phyloP scores from a whole-genome alignment of 1,284 basidiomycete species.

The Melampsora occidentalis region DNA sequence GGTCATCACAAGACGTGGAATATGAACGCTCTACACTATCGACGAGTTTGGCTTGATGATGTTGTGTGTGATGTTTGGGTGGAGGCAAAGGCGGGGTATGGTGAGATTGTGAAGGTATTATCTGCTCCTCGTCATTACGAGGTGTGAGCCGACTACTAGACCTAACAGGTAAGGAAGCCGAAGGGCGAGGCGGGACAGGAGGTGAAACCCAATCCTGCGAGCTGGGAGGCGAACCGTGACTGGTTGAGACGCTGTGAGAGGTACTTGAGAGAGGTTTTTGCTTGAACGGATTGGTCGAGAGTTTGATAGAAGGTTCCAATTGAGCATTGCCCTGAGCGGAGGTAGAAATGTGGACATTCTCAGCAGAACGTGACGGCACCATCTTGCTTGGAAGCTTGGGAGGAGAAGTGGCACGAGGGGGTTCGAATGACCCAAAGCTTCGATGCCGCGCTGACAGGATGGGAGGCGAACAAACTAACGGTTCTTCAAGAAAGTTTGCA shows the following conservation, averaged over 20 bases:
- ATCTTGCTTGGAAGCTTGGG: not conserved
- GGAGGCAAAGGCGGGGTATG: conserved; percentile 15
- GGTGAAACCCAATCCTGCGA: not conserved
- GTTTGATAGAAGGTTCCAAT: not conserved
- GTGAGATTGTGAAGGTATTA: not conserved
- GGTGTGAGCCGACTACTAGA: not conserved
- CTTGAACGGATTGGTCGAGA: not conserved
- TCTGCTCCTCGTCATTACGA: not conserved
- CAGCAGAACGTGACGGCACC: not conserved
- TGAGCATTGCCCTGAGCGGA: not conserved
- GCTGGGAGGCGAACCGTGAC: not conserved
- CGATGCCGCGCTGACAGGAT: not conserved
- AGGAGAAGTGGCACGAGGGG: not conserved
- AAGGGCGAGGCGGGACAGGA: conserved; percentile 16
- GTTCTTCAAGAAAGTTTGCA: not conserved
- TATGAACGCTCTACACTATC: not conserved
- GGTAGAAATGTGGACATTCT: not conserved
- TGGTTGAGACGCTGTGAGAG: not conserved
- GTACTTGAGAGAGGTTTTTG: not conserved
- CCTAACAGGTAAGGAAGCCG: not conserved
- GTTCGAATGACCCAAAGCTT: conserved; percentile 7
- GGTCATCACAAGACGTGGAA: not conserved
- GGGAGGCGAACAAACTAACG: not conserved
- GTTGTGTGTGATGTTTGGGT: conserved; percentile 31
- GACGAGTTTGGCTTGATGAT: not conserved